Conservation (phyloP, 805 yeast species). For the Teunomyces stri region DNA sequence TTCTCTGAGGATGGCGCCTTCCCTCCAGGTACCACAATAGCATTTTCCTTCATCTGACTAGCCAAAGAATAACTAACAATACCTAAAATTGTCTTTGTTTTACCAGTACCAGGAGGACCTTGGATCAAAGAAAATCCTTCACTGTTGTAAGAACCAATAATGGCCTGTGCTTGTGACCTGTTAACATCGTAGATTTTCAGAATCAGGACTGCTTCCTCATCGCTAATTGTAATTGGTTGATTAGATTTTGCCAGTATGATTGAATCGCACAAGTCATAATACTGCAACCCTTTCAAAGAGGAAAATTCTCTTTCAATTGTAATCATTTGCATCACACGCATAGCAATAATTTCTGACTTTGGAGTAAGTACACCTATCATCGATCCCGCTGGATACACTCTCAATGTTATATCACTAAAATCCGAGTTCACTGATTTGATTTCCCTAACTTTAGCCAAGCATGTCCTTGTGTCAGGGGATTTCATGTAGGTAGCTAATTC, state of each 20-base stretch:
- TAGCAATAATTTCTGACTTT: conserved; percentile 59
- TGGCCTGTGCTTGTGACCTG: conserved; percentile 88
- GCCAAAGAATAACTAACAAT: conserved; percentile 77
- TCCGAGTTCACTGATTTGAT: conserved; percentile 64
- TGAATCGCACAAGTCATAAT: conserved; percentile 70
- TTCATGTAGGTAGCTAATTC: conserved; percentile 26
- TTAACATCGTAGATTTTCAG: conserved; percentile 61
- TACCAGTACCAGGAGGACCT: conserved; percentile 98
- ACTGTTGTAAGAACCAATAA: conserved; percentile 62
- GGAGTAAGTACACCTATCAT: conserved; percentile 60
- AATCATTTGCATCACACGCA: conserved; percentile 80
- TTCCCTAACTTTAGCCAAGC: conserved; percentile 79
- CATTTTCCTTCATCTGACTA: conserved; percentile 14
- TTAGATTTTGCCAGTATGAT: conserved; percentile 69
- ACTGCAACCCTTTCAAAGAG: conserved; percentile 76
- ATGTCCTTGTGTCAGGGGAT: conserved; percentile 41
- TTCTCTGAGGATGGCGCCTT: conserved; percentile 5
- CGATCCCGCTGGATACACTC: conserved; percentile 57
- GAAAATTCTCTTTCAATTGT: conserved; percentile 92
- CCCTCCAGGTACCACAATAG: conserved; percentile 25
- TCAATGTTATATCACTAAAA: conserved; percentile 69
- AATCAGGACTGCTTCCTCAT: conserved; percentile 40
- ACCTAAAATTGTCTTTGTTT: conserved; percentile 93
- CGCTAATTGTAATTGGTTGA: conserved; percentile 31
- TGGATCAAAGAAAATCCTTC: conserved; percentile 89